A percentile compares a stretch with the other conserved stretches of the same genome.
Conservation (phyloP, 2,329 filamentous ascomycete species). For the Colletotrichum tropicicola region DNA sequence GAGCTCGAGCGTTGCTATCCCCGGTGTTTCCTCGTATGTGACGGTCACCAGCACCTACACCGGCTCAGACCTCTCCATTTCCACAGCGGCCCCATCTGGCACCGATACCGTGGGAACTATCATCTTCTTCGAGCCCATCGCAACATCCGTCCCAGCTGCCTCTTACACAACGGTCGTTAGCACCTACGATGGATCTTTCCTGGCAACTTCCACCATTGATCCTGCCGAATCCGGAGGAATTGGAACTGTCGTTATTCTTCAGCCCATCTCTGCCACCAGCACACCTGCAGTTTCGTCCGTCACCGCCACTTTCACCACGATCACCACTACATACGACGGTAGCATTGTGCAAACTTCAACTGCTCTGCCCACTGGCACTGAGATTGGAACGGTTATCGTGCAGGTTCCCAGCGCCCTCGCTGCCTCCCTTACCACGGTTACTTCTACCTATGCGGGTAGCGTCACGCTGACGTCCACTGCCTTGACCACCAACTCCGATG, state of each 20-base stretch:
- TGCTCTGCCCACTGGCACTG: not conserved
- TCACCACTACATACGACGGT: not conserved
- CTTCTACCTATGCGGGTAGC: not conserved
- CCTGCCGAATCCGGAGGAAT: not conserved
- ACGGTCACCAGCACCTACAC: not conserved
- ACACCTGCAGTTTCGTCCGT: not conserved
- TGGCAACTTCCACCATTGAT: not conserved
- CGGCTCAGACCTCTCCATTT: not conserved
- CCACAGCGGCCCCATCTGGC: not conserved
- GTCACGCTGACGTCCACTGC: not conserved
- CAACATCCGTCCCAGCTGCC: not conserved
- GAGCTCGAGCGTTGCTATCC: not conserved
- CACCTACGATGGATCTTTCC: not conserved
- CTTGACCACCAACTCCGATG: not conserved
- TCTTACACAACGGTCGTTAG: not conserved
- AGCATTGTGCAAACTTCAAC: constrained; percentile 1
- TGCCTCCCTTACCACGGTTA: not conserved
- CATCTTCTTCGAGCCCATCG: not conserved
- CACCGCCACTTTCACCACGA: not conserved
- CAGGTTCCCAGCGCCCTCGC: not conserved
- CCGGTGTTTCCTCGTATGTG: not conserved
- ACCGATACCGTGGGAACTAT: not conserved
- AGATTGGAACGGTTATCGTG: constrained; percentile 3
- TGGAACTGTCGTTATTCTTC: not conserved
- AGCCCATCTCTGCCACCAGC: not conserved